phyloP scores from a whole-genome alignment of 495 filamentous ascomycete species.

The Poronia punctata region DNA sequence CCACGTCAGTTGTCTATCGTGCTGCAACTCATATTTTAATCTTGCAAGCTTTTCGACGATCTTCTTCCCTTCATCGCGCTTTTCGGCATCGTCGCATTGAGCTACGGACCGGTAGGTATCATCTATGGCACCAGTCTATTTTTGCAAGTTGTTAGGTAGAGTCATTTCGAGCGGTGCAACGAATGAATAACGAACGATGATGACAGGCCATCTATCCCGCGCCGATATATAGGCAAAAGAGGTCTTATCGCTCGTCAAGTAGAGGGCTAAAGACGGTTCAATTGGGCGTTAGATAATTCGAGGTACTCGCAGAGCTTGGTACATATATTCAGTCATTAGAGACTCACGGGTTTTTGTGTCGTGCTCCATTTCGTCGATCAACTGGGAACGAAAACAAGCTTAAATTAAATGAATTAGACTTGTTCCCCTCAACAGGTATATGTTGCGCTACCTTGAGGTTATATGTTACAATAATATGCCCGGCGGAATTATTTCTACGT shows the following conservation, averaged over 20 bases:
- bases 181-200: conserved; percentile 51
- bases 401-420: too few species aligned
- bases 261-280: conserved; percentile 50
- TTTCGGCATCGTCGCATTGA: conserved; percentile 51
- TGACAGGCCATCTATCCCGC: conserved; percentile 84
- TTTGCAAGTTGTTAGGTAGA: neutral
- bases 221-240: conserved; percentile 85
- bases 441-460: too few species aligned
- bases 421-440: too few species aligned
- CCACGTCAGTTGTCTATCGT: conserved; percentile 76
- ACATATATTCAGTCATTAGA: neutral
- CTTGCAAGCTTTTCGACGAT: conserved; percentile 74
- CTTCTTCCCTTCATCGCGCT: conserved; percentile 71
- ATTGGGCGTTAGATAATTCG: conserved; percentile 10
- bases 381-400: too few species aligned
- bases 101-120: conserved; percentile 76
- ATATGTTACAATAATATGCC: too few species aligned
- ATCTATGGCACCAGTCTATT: conserved; percentile 87
- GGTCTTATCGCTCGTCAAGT: conserved; percentile 67
- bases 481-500: too few species aligned
- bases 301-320: neutral
- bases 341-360: conserved; percentile 56
- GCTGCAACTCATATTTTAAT: conserved; percentile 94
- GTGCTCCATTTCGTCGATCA: conserved; percentile 51
- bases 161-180: neutral